Conservation (phyloP, 495 filamentous ascomycete genomes). For the Tuber melanosporum region DNA sequence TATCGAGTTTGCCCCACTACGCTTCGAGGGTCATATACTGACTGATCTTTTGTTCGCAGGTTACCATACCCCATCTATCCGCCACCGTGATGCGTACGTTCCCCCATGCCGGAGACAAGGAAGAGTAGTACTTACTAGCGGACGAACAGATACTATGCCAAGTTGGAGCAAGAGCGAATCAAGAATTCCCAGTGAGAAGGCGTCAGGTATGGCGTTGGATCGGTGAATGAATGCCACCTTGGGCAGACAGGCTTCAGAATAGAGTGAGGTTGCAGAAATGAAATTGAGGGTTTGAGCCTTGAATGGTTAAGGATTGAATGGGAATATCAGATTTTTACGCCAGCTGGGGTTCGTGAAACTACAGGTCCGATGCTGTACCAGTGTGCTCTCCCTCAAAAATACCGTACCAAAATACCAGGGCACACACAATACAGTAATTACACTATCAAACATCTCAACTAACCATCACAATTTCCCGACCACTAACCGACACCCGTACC, state of each 20-base stretch:
- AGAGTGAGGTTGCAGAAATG: not conserved
- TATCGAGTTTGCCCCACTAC: conserved; percentile 12
- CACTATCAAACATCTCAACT: conserved; percentile 1
- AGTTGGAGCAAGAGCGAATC: conserved; percentile 58
- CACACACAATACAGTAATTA: not conserved
- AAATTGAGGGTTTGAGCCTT: not conserved
- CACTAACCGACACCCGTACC: not conserved
- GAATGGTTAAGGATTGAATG: not conserved
- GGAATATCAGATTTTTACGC: not conserved
- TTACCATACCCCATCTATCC: conserved; percentile 71
- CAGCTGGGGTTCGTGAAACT: not conserved
- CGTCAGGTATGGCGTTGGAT: not conserved
- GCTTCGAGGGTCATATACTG: conserved; percentile 3
- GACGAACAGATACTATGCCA: conserved; percentile 56
- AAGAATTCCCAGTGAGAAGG: conserved; percentile 21
- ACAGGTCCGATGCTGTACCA: not conserved
- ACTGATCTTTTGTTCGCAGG: conserved; percentile 45
- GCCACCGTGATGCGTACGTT: conserved; percentile 56
- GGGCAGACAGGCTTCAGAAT: not conserved
- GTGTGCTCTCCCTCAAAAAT: not conserved
- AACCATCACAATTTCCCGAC: not conserved
- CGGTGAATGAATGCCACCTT: conserved; percentile 3
- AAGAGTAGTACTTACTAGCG: conserved; percentile 5
- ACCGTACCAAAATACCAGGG: not conserved
- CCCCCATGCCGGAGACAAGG: not conserved